These are phyloP conservation scores for Plasmodium knowlesi DNA, from an alignment of 169 alveolate genomes.

Conservation along the genomic window DNA sequence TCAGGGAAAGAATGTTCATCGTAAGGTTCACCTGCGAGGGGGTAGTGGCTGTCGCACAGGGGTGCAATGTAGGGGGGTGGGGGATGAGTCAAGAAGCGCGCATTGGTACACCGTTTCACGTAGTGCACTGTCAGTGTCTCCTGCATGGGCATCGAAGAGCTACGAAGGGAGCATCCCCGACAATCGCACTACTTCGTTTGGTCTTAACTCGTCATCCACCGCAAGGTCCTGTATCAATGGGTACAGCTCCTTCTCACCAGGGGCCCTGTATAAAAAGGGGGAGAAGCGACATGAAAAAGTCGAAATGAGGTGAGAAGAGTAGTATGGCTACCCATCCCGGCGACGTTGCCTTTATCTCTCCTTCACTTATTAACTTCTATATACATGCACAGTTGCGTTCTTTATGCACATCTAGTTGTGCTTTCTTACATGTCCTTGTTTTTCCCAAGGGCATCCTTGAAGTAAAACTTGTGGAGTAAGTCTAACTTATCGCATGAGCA, in stretches of 20 bases:
- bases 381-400: neutral
- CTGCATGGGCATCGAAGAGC: neutral
- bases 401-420: neutral
- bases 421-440: slow-evolving; percentile 8
- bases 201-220: slow-evolving; percentile 48
- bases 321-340: neutral
- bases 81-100: neutral
- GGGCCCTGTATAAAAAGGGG: neutral
- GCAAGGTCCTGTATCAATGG: slow-evolving; percentile 63
- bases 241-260: slow-evolving; percentile 13
- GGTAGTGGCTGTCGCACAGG: neutral
- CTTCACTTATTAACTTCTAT: neutral
- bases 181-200: slow-evolving; percentile 2
- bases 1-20: slow-evolving; percentile 54
- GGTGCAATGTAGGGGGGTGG: neutral
- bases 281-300: neutral
- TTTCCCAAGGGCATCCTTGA: slow-evolving; percentile 6
- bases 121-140: neutral
- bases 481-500: slow-evolving; percentile 14
- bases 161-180: neutral
- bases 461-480: slow-evolving; percentile 11
- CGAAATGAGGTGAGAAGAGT: neutral
- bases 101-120: neutral
- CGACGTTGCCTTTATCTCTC: neutral
- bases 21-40: slow-evolving; percentile 9